Base-by-base conservation (phyloP, 352 stramenopile genomes). In the Globisporangium irregulare region DNA sequence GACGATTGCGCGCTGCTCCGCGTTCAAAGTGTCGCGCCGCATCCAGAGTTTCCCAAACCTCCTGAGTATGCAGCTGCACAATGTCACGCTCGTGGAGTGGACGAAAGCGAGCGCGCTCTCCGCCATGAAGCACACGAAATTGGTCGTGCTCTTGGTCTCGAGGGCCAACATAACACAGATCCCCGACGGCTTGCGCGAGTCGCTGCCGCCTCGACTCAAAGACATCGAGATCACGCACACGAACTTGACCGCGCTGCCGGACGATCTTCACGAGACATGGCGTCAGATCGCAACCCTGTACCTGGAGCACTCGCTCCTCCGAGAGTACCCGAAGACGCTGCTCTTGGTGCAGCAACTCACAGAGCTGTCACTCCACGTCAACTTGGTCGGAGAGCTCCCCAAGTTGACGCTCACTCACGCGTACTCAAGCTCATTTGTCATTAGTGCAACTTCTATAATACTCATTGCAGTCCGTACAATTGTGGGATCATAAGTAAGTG, bases 271-370 rank as follows among this genome's bases (percentile, higher is more conserved):
- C 14, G 38, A 46, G 4, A 20, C 38, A 4, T 46, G 38, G 38
- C 38, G 12, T 3, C 38, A 46, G 38, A 14, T 46, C 38, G 38
- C 38, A 9, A 46, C 38, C 38, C 38, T 46, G 38, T 20, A 46
- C 12, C 38, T 46, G 18, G 72, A 78, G 38, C 55, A 75, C 53
- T 29, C 61, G 34, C 54, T 50, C 7, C 38, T 77, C 18, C 61
- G 25, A n/a, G 50, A 53, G 51, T 68, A 62, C 51, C 32, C 62
- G 6, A 20, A 22, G n/a, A 29, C 18, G 20, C 32, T 68, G 22
- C 51, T 68, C 20, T 25, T 8, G 12, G 7, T 64, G 38, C 38
- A 46, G 4, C 10, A 32, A 12, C 36, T 18, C 18, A 24, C 27
- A 15, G 24, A 64, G n/a, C 22, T 55, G 36, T 64, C 59, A 18